Base-by-base conservation (phyloP, 768 basidiomycete species). In the Cantharellus cinnabarinus region DNA sequence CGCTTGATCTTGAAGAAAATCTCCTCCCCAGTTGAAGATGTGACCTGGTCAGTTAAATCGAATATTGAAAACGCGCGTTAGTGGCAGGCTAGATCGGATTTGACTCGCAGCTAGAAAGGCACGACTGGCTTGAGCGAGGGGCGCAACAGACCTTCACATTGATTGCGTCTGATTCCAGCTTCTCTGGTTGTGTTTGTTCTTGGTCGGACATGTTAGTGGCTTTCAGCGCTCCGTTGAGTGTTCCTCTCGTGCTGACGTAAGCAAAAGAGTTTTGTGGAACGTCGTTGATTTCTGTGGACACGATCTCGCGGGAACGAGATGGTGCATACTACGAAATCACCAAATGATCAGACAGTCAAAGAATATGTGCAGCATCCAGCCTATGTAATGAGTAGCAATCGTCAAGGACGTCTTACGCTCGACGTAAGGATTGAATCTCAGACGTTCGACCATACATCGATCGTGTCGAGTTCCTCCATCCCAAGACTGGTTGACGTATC, bases 1-100 rank as follows among this genome's bases (percentile, higher is more conserved):
- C 84, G 80, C 73, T 93, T 95, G 73, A 95, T 93, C 77, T 95
- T 94, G 78, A 95, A 95, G 72, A 85, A 94, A 37, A 94, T 87
- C 69, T 93, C 89, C 41, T 91, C 87, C 60, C 87, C 88, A 7
- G 72, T 69, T 42, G 83, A 76, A 64, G 78, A 81, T 51, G 83
- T 78, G 54, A 89, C 87, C 87, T 89, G 64, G 10, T 34, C 50
- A 39, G 20, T 29, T 29, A 29, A 29, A 29, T 29, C 20, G 42
- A n/a, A 29, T 3, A 37, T 15, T 34, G 37, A 34, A 40, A 38
- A 4, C 5, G 29, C 20, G n/a, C 29, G 61, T 60, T 20, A 59
- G 50, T 56, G 59, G 40, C 38, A 7, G 40, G 50, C 40, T 62
- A 29, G 20, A 29, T 29, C 20, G 20, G 20, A 29, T 29, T 29